Evolutionary conservation across 2,329 filamentous ascomycete species (phyloP), one percentile per base, ranked within the genome.

Genomic region (Penicillium carneum): DNA sequence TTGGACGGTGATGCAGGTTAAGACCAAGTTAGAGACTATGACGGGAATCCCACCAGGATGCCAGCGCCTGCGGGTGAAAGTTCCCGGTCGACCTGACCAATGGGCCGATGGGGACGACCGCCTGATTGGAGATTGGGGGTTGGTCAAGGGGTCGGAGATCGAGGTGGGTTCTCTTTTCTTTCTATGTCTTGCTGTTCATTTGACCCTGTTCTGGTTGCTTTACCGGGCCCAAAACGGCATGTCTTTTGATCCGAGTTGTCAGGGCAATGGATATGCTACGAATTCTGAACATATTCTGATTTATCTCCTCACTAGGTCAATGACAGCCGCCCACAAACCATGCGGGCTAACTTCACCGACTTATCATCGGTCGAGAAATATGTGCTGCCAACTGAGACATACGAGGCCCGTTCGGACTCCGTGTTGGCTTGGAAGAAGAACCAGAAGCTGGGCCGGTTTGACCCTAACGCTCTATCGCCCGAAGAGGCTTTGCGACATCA

Each of bases 401-500:
- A 99, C 79, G 92, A 93, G 75, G 87, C 88, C 72, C 92, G 93
- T 73, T 83, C 88, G 45, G 92, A 97, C 79, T 94, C 90, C 3
- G 95, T 99, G 14, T 86, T 97, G 26, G 91, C 93, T 6, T 98
- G 93, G 93, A 99, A 99, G 81, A 94, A 91, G 80, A 83, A 88
- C n/a, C 89, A 97, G 77, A 93, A 96, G 76, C 86, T 98, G n/a
- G 95, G 95, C 52, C 91, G 95, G 38, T 99, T 99, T 79, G 92
- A 98, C 74, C 95, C 95, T 12, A 84, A 89, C 69, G 92, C 93
- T 8, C 88, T 90, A 18, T 87, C 84, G 62, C 86, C 90, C 23
- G 89, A 93, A 74, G 84, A 91, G 74, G 86, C 91, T 65, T 91
- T 91, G 75, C 81, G 90, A 59, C 84, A 86, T 16, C 88, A 88